phyloP scores from a whole-genome alignment of 306 rosid genomes.

The Quercus alba region DNA sequence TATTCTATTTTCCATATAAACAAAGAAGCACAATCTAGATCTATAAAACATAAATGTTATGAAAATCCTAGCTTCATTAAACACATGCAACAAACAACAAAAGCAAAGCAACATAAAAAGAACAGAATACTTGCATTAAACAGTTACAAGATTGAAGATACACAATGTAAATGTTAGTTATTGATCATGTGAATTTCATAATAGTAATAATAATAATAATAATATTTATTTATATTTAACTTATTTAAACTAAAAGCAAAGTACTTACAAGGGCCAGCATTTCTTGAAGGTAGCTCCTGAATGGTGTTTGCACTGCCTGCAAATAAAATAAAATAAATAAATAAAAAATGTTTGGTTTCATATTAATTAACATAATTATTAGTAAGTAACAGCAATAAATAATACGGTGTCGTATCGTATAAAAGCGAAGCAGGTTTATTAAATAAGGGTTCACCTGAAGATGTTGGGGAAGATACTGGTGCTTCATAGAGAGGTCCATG shows the following conservation, averaged over 20 bases:
- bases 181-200: too few species aligned
- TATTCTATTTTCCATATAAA: neutral
- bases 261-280: slow-evolving; percentile 71
- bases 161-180: too few species aligned
- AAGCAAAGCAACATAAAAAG: neutral
- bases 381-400: too few species aligned
- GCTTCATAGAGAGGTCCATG: slow-evolving; percentile 97
- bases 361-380: too few species aligned
- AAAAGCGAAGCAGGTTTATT: too few species aligned
- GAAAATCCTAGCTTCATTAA: neutral
- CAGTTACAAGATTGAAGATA: too few species aligned
- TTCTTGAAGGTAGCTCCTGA: slow-evolving; percentile 89
- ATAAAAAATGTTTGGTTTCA: neutral
- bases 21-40: neutral
- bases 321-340: slow-evolving; percentile 1
- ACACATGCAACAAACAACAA: neutral
- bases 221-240: too few species aligned
- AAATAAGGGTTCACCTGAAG: slow-evolving; percentile 54
- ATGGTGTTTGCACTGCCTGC: slow-evolving; percentile 94
- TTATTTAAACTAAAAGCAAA: too few species aligned
- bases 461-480: slow-evolving; percentile 71
- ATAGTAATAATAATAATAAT: too few species aligned
- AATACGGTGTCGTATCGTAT: too few species aligned
- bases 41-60: neutral
- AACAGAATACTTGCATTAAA: too few species aligned